Base-by-base conservation (phyloP, 352 stramenopile genomes). In the Pythium folliculosum region DNA sequence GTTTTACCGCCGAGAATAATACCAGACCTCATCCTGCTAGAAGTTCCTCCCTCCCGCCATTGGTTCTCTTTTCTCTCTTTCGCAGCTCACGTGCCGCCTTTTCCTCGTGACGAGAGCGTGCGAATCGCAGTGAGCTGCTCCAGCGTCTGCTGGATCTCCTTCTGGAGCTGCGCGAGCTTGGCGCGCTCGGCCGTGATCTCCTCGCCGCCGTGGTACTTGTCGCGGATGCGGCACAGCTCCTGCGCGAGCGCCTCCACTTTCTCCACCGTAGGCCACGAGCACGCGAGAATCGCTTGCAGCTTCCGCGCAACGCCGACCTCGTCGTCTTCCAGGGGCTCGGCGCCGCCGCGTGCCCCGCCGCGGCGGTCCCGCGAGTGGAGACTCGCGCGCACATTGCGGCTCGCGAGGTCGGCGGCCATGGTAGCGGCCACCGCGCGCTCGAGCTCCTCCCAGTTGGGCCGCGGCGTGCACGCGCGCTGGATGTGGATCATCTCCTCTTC, bases 401-500 rank as follows among this genome's bases (percentile, higher is more conserved):
- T 75, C 3, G 70, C 60, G 27, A 71, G 77, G 55, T 90, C 80
- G 17, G 83, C 73, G 9, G 82, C 79, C 5, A 80, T 90, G 0
- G 77, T 91, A 17, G 89, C 81, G 0, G 75, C 63, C 9, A 82
- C 83, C 3, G 79, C 78, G 5, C 80, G 72, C 13, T 83, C 71
- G 17, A 91, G 62, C 64, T 88, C 72, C n/a, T 73, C 70, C 82
- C 82, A 91, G 60, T 91, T 68, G 3, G 84, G 82, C 35, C 84
- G 82, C 6, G 84, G 84, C 37, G 84, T 92, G 64, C 75, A 90
- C 0, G 79, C 66, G 0, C 82, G 78, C 54, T 88, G 71, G 21
- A 91, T 71, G 27, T 89, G 58, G 1, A 50, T 22, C 16, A 81
- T 81, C 38, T 86, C 67, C 6, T 71, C 61, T 23, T 86, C 59